These are phyloP conservation scores for Kondoa malvinella DNA, from an alignment of 768 basidiomycete genomes.

Conservation along the genomic window DNA sequence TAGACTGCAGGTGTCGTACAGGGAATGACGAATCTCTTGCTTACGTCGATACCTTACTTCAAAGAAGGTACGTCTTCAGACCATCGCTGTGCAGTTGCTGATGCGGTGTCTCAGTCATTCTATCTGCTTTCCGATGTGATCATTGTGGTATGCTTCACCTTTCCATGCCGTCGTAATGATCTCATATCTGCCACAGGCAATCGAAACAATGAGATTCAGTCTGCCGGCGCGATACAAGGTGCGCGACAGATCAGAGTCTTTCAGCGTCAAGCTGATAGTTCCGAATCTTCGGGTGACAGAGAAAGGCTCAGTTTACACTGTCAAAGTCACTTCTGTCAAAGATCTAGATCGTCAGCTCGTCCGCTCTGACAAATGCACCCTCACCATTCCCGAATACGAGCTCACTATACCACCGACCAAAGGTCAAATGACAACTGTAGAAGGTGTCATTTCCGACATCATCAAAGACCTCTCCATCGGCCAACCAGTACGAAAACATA, in stretches of 20 bases:
- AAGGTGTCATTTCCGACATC: conserved; percentile 73
- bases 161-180: neutral
- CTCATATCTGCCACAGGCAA: conserved; percentile 15
- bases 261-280: neutral
- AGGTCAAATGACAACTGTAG: conserved; percentile 90
- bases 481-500: conserved; percentile 56
- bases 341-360: conserved; percentile 90
- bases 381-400: conserved; percentile 70
- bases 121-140: conserved; percentile 92
- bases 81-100: neutral
- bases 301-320: conserved; percentile 67
- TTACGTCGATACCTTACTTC: conserved; percentile 91
- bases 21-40: conserved; percentile 71
- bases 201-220: conserved; percentile 82
- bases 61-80: conserved; percentile 37
- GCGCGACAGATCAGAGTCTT: conserved; percentile 33
- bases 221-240: conserved; percentile 68
- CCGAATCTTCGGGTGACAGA: conserved; percentile 37
- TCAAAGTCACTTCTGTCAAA: conserved; percentile 49
- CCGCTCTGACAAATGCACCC: conserved; percentile 63
- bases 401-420: conserved; percentile 68
- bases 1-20: conserved; percentile 32
- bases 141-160: conserved; percentile 50
- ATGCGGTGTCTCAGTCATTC: conserved; percentile 41
- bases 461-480: conserved; percentile 59